Conservation (phyloP, 345 rosid genomes). For the Linum usitatissimum region DNA sequence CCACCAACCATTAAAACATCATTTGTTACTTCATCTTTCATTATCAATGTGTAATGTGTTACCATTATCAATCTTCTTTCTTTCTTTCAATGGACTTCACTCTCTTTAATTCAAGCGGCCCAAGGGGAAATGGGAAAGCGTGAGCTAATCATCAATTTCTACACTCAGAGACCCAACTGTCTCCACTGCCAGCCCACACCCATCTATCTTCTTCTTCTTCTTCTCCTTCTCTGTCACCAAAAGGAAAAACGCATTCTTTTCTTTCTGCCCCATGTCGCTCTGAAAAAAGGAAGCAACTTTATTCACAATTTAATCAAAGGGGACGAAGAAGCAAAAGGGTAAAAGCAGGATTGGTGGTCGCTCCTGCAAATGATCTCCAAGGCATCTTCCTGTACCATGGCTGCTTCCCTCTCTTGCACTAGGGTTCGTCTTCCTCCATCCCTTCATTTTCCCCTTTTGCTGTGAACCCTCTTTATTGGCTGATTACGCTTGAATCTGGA, state of each 20-base stretch:
- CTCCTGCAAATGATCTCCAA: slow-evolving; percentile 6
- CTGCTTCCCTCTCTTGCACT: slow-evolving; percentile 4
- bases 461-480: not conserved
- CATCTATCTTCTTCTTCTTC: not conserved
- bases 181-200: not conserved
- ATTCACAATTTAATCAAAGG: not conserved
- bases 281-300: not conserved
- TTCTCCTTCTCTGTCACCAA: not conserved
- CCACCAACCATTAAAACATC: too few relatives aligned
- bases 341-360: not conserved
- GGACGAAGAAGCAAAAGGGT: not conserved
- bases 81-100: too few relatives aligned
- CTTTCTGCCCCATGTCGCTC: not conserved
- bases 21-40: too few relatives aligned
- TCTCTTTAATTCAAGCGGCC: too few relatives aligned
- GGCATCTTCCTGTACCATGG: slow-evolving; percentile 4
- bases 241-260: not conserved
- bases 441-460: not conserved
- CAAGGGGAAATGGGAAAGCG: too few relatives aligned
- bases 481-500: not conserved
- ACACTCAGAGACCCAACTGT: too few relatives aligned
- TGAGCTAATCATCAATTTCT: too few relatives aligned
- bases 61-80: too few relatives aligned
- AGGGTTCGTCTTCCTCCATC: slow-evolving; percentile 1
- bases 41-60: too few relatives aligned